Evolutionary conservation across 139 green algal genomes (phyloP).

Genomic region (Volvox africanus): DNA sequence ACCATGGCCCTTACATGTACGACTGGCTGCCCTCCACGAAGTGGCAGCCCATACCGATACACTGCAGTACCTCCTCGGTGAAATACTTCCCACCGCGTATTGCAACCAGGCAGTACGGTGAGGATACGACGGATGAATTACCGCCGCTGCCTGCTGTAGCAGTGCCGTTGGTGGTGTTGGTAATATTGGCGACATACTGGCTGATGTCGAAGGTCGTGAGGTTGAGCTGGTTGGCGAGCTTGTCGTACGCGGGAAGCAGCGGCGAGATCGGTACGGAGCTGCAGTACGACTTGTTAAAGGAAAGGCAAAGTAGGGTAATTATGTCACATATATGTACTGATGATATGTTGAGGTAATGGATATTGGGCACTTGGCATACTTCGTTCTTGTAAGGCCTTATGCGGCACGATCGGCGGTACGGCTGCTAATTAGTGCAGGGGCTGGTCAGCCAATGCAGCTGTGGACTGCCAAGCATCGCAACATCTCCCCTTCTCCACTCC

Average conservation of each 20-base stretch:
- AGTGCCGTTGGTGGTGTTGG: neutral
- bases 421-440: no score
- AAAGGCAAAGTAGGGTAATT: no score
- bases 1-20: neutral
- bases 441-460: no score
- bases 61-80: constrained; percentile 2
- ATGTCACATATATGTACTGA: no score
- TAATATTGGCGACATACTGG: neutral
- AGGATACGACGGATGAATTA: neutral
- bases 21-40: constrained; percentile 13
- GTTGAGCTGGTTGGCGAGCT: neutral
- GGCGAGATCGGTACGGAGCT: constrained; percentile 53
- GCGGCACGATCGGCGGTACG: no score
- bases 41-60: neutral
- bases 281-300: constrained; percentile 32
- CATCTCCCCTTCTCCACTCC: no score
- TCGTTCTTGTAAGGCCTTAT: no score
- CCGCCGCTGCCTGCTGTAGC: neutral
- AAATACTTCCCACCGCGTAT: neutral
- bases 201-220: neutral
- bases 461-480: no score
- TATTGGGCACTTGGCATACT: no score
- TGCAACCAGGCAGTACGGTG: constrained; percentile 11
- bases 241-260: neutral
- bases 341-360: no score